A percentile compares a stretch with the other conserved stretches of the same genome.
Conservation (phyloP, 164 flowering plant genomes). For the Stephania japonica region DNA sequence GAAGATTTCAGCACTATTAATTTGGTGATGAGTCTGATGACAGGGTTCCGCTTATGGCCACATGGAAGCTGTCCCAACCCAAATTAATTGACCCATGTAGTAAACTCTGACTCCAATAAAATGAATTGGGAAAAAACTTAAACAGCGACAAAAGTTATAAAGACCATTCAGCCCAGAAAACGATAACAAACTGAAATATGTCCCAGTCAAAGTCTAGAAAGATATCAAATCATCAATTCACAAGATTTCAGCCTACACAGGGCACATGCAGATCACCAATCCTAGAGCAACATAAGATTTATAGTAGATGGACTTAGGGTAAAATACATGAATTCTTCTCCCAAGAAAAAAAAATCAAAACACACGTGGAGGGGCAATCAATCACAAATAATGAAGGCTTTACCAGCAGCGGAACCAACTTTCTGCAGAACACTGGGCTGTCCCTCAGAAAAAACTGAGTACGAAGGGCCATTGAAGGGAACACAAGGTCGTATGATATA, state of each 20-base stretch:
- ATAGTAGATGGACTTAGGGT: background rate
- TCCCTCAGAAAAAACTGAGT: slow-evolving; percentile 52
- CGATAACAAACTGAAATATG: background rate
- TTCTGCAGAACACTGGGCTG: slow-evolving; percentile 75
- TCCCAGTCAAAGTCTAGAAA: no score
- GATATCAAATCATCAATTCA: no score
- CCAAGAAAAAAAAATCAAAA: background rate
- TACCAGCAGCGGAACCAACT: slow-evolving; percentile 97
- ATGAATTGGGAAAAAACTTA: background rate
- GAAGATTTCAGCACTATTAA: background rate
- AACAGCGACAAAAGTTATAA: background rate
- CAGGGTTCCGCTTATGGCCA: background rate
- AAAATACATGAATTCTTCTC: background rate
- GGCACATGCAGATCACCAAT: background rate
- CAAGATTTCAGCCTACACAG: background rate
- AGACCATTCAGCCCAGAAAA: background rate
- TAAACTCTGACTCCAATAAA: background rate
- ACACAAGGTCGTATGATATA: slow-evolving; percentile 51
- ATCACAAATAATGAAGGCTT: slow-evolving; percentile 11
- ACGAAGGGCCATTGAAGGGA: slow-evolving; percentile 41
- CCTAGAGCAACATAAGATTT: background rate
- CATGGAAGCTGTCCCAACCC: background rate
- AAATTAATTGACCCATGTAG: background rate
- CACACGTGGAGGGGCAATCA: background rate
- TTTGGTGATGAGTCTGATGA: background rate